These are phyloP conservation scores for Cladophialophora yegresii DNA, from an alignment of 2,329 filamentous ascomycete species.

Conservation along the genomic window DNA sequence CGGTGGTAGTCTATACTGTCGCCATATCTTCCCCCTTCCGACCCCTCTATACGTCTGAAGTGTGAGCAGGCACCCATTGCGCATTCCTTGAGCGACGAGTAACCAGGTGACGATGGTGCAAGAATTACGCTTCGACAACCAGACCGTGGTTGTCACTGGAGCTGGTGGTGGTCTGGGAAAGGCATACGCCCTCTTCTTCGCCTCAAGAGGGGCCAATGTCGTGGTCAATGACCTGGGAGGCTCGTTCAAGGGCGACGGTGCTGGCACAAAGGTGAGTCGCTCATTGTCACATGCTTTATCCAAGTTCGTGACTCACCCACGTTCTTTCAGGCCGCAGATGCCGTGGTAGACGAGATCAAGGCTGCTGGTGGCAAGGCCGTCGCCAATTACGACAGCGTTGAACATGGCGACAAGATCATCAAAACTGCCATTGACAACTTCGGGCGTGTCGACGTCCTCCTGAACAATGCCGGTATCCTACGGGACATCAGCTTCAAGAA, in stretches of 20 bases:
- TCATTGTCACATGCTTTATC: conserved; percentile 56
- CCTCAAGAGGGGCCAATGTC: conserved; percentile 84
- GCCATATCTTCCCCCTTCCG: background rate
- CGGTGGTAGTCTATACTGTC: background rate
- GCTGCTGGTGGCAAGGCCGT: conserved; percentile 90
- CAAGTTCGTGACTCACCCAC: conserved; percentile 58
- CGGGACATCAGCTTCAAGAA: conserved; percentile 98
- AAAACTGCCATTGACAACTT: conserved; percentile 57
- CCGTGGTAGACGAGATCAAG: conserved; percentile 59
- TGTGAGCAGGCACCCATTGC: background rate
- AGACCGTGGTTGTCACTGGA: conserved; percentile 86
- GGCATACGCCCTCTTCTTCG: conserved; percentile 87
- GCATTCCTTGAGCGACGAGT: conserved; percentile 14
- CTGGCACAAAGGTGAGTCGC: conserved; percentile 72
- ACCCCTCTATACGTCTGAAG: background rate
- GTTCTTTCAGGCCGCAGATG: conserved; percentile 58
- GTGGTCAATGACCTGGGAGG: conserved; percentile 96
- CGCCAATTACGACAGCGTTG: conserved; percentile 85
- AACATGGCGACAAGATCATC: conserved; percentile 92
- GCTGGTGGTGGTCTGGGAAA: conserved; percentile 80
- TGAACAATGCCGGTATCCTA: conserved; percentile 97
- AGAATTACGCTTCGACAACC: conserved; percentile 80
- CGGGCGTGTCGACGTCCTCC: conserved; percentile 81
- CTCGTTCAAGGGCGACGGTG: conserved; percentile 90
- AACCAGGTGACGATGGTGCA: conserved; percentile 53